phyloP scores from a whole-genome alignment of 1,284 basidiomycete species.

The Earliella scabrosa region DNA sequence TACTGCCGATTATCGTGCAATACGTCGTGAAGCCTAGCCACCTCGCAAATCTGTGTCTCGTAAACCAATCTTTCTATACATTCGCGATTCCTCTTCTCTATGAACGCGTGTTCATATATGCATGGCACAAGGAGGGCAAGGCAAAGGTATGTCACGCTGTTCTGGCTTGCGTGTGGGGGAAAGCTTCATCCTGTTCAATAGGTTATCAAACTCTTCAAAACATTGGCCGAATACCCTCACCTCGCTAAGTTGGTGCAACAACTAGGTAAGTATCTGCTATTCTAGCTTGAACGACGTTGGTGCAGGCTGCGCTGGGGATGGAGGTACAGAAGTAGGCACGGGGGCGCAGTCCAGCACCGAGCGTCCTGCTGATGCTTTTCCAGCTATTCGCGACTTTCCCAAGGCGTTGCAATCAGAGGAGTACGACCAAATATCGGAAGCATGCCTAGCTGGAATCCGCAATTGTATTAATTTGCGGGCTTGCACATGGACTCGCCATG shows the following conservation, averaged over 20 bases:
- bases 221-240: constrained; percentile 47
- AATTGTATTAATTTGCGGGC: constrained; percentile 64
- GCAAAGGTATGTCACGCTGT: constrained; percentile 52
- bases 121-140: constrained; percentile 70
- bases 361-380: not conserved
- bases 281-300: too few relatives aligned
- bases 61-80: constrained; percentile 55
- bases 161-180: not conserved
- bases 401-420: constrained; percentile 43
- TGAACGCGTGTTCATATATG: constrained; percentile 57
- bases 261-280: constrained; percentile 56
- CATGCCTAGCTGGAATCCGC: constrained; percentile 51
- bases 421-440: constrained; percentile 39
- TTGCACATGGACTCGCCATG: constrained; percentile 78
- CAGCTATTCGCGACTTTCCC: constrained; percentile 72
- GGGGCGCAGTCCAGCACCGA: too few relatives aligned
- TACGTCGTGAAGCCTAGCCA: constrained; percentile 56
- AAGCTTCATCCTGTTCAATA: constrained; percentile 25
- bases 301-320: too few relatives aligned
- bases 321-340: too few relatives aligned
- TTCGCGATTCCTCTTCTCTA: constrained; percentile 58
- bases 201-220: constrained; percentile 58
- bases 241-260: constrained; percentile 58
- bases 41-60: constrained; percentile 54
- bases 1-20: constrained; percentile 56